Evolutionary conservation across 257 asterid genomes (phyloP).

Genomic region (Solanum sitiens): DNA sequence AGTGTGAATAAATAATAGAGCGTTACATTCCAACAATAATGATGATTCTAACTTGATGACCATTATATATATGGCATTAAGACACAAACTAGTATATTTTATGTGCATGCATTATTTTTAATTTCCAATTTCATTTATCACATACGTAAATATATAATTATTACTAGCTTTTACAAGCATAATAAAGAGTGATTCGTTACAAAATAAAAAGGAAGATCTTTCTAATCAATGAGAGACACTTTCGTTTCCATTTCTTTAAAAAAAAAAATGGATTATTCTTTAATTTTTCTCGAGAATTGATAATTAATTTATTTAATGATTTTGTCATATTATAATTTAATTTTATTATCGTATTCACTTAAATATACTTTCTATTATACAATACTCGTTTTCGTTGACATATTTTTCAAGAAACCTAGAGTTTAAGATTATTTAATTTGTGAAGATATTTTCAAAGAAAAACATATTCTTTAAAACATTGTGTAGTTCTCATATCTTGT

Average conservation of each 20-base stretch:
- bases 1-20: background rate
- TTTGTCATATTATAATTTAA: background rate
- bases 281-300: too few relatives aligned
- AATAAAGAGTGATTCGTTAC: background rate
- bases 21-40: background rate
- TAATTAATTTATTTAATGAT: background rate
- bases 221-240: background rate
- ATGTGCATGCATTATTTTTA: background rate
- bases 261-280: background rate
- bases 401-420: background rate
- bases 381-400: background rate
- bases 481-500: background rate
- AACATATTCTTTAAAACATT: background rate
- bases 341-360: background rate
- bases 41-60: background rate
- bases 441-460: background rate
- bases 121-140: background rate
- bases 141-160: background rate
- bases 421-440: background rate
- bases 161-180: background rate
- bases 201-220: background rate
- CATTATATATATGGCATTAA: background rate
- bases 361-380: background rate
- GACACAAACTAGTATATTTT: background rate
- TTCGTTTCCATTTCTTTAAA: background rate